phyloP scores from a whole-genome alignment of 2,329 filamentous ascomycete species.

The Polychaeton citri region DNA sequence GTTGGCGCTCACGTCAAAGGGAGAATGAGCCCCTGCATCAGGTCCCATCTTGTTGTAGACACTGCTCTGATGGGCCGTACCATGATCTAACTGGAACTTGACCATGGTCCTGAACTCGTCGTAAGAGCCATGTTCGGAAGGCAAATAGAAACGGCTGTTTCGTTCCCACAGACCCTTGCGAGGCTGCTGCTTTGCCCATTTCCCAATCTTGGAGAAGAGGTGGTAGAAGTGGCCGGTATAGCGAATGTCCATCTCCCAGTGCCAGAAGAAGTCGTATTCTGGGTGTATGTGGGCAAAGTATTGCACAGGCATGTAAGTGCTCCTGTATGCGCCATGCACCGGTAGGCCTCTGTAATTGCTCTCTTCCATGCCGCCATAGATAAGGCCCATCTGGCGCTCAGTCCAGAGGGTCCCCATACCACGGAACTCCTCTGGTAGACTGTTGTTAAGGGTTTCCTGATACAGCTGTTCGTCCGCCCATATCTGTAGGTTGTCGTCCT shows the following conservation, averaged over 20 bases:
- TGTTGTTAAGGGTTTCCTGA: conserved; percentile 45
- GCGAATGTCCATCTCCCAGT: conserved; percentile 88
- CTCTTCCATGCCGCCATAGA: conserved; percentile 38
- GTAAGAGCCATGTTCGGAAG: conserved; percentile 55
- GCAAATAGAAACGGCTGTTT: conserved; percentile 64
- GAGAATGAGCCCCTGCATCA: conserved; percentile 22
- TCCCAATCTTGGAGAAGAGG: conserved; percentile 52
- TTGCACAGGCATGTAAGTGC: conserved; percentile 86
- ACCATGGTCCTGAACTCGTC: conserved; percentile 57
- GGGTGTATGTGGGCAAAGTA: conserved; percentile 81
- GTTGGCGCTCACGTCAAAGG: conserved; percentile 26
- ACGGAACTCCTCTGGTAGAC: conserved; percentile 35
- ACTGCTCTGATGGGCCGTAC: conserved; percentile 32
- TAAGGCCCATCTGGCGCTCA: conserved; percentile 41
- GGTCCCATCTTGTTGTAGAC: conserved; percentile 25
- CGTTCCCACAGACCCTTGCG: conserved; percentile 67
- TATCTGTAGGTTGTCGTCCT: conserved; percentile 63
- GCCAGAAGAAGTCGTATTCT: conserved; percentile 86
- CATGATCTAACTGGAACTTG: conserved; percentile 45
- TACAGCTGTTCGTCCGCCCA: conserved; percentile 69
- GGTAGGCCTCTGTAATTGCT: conserved; percentile 45
- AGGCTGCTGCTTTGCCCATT: conserved; percentile 55
- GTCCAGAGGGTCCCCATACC: conserved; percentile 42
- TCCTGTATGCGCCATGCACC: conserved; percentile 55
- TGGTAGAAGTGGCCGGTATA: conserved; percentile 86